Conservation (phyloP, 805 yeast genomes). For the Yamadazyma insecticola region DNA sequence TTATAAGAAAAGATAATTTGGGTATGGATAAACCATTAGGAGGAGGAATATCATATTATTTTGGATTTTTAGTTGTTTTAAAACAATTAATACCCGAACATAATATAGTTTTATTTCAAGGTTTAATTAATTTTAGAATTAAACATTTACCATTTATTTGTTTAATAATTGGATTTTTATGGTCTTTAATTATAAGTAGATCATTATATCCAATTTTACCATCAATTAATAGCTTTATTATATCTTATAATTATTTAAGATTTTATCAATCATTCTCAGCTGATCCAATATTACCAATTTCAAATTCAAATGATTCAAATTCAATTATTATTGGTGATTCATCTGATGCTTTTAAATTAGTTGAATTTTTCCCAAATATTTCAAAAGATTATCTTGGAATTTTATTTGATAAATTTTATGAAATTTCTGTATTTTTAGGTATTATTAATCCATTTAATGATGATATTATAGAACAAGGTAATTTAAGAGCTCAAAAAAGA, state of each 20-base stretch:
- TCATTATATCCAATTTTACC: slow-evolving; percentile 53
- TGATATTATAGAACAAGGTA: slow-evolving; percentile 68
- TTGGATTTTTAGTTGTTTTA: slow-evolving; percentile 53
- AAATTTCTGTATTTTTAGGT: slow-evolving; percentile 37
- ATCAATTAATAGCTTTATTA: slow-evolving; percentile 52
- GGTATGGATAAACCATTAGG: slow-evolving; percentile 44
- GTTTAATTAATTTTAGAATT: slow-evolving; percentile 45
- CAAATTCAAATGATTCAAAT: slow-evolving; percentile 24
- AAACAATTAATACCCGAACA: slow-evolving; percentile 59
- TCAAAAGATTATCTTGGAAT: slow-evolving; percentile 49
- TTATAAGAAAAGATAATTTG: slow-evolving; percentile 28
- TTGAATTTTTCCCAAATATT: slow-evolving; percentile 76
- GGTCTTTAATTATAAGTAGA: slow-evolving; percentile 29
- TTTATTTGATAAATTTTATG: slow-evolving; percentile 39
- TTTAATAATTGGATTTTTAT: slow-evolving; percentile 24
- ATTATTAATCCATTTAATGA: slow-evolving; percentile 60
- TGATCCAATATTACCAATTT: slow-evolving; percentile 52
- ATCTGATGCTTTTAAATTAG: slow-evolving; percentile 79
- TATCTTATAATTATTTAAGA: slow-evolving; percentile 74
- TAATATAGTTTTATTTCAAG: slow-evolving; percentile 45
- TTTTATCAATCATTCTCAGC: slow-evolving; percentile 60
- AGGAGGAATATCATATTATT: slow-evolving; percentile 48
- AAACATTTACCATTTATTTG: slow-evolving; percentile 57
- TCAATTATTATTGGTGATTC: slow-evolving; percentile 70
- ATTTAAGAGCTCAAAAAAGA: slow-evolving; percentile 65